Evolutionary conservation across 73 alveolate genomes (phyloP), one percentile per base, ranked within the genome.

Genomic region (Blepharisma japonicum): DNA sequence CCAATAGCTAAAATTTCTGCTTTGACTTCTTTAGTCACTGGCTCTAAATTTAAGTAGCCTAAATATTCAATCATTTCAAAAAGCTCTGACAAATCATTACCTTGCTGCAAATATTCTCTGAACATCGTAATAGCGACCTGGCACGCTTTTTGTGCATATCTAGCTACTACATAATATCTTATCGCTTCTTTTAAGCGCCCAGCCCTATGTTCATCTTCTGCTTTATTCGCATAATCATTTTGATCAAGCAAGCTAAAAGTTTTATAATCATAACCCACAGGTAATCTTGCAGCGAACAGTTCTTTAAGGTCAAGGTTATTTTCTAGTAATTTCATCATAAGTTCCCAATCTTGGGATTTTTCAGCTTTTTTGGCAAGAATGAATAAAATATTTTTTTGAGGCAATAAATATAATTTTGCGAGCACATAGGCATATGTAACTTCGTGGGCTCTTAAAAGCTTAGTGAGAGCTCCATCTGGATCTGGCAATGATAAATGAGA

Each of bases 1-100:
- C 67, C 67, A 14, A 53, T 53, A 14, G 67, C 67, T 53, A 53
- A 20, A 11, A 53, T 53, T 53, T 53, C 67, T 53, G 67, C 67
- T 53, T 53, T 53, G 23, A 20, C n/a, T 53, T 53, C 23, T 14
- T 14, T 20, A 14, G 67, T 14, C n/a, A 53, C 23, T 53, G 27
- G 27, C 23, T 53, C 67, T 14, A 53, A 14, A 53, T 20, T 53
- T 53, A 20, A 14, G 67, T 14, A 53, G 23, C 23, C 23, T 14
- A 53, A 53, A 53, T 53, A 53, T 20, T 53, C 27, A 2, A 53
- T 2, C n/a, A 53, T 11, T 11, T 53, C 67, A 53, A 53, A 53
- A 53, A 53, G n/a, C 67, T 53, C 67, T 14, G n/a, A 14, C 23
- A 53, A 14, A 53, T 53, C 67, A 3, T 32, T 32, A 11, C 67